phyloP scores from a whole-genome alignment of 2,329 filamentous ascomycete genomes.

The Trichoderma lentiforme region DNA sequence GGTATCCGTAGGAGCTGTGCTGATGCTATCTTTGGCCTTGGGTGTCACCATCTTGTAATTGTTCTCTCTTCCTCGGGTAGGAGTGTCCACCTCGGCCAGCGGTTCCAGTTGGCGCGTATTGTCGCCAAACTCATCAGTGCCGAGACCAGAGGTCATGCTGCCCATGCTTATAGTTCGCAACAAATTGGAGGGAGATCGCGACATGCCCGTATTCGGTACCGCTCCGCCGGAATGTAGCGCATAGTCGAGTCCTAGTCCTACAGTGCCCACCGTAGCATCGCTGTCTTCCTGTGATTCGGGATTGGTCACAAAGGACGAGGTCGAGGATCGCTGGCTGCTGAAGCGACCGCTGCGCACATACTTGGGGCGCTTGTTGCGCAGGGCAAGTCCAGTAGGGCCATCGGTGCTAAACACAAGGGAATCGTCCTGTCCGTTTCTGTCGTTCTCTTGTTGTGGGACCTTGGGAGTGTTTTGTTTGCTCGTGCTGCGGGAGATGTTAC shows the following conservation, averaged over 20 bases:
- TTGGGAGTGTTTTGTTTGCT: constrained; percentile 13
- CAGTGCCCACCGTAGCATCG: constrained; percentile 64
- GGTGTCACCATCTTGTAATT: constrained; percentile 65
- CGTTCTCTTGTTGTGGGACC: constrained; percentile 26
- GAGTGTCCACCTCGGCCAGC: constrained; percentile 47
- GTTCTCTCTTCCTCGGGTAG: constrained; percentile 37
- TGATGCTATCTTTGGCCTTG: constrained; percentile 51
- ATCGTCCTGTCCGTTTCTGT: constrained; percentile 29
- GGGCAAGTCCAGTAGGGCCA: constrained; percentile 43
- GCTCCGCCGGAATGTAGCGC: constrained; percentile 80
- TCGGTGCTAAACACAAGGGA: constrained; percentile 31
- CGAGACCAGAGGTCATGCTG: constrained; percentile 72
- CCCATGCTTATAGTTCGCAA: constrained; percentile 81
- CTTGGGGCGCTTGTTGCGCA: constrained; percentile 51
- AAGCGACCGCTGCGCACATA: constrained; percentile 58
- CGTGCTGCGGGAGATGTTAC: constrained; percentile 51
- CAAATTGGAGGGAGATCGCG: constrained; percentile 49
- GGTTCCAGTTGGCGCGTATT: constrained; percentile 46
- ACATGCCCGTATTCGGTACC: constrained; percentile 52
- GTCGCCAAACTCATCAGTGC: constrained; percentile 54
- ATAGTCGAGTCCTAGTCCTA: constrained; percentile 68
- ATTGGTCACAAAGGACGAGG: constrained; percentile 57
- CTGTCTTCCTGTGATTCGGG: constrained; percentile 59
- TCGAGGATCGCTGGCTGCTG: constrained; percentile 57
- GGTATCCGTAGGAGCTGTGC: constrained; percentile 74